Base-by-base conservation (phyloP, 2,329 filamentous ascomycete species). In the Plenodomus lindquistii region DNA sequence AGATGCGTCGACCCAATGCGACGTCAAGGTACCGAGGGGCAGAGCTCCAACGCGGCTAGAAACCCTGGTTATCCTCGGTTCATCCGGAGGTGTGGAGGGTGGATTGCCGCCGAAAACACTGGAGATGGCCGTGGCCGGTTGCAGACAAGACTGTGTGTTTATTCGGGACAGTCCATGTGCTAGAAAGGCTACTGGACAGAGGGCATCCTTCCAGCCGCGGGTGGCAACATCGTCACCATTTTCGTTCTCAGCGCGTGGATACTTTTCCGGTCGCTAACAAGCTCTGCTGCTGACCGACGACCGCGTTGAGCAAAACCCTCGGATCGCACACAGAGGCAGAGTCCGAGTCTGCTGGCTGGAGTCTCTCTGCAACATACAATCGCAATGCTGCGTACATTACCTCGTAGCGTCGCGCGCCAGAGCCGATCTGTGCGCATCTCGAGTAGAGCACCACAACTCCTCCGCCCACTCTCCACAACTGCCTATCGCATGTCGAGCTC, bases 401-500 rank as follows among this genome's bases (percentile, higher is more conserved):
- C 67, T 37, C 69, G 71, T 53, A 64, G 68, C 39, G 54, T 72
- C 43, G 64, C 61, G 57, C 69, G 71, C 55, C 69, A 67, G 52
- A 70, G 64, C 52, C 69, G 65, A 46, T 56, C 60, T 43, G 54
- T 66, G 39, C 60, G 58, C 48, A 40, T 46, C 40, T 48, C 60
- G 42, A 53, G 48, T 43, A 59, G 58, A 56, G 52, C 65, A 50
- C 61, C 58, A 46, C 60, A 62, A 47, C 54, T 66, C 45, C 61
- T 68, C 54, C 63, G 73, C 48, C 63, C 73, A 15, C 67, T 81
- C 36, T 75, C 75, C 39, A 73, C 72, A 22, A 71, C 73, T n/a
- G 53, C 59, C 15, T 64, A 59, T 48, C 77, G 73, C 64, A 85
- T 87, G 82, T 76, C 84, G 31, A 72, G 65, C 50, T 74, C 78